A percentile compares a stretch with the other conserved stretches of the same genome.
phyloP scores from a whole-genome alignment of 805 yeast genomes.

The Cyberlindnera japonica region DNA sequence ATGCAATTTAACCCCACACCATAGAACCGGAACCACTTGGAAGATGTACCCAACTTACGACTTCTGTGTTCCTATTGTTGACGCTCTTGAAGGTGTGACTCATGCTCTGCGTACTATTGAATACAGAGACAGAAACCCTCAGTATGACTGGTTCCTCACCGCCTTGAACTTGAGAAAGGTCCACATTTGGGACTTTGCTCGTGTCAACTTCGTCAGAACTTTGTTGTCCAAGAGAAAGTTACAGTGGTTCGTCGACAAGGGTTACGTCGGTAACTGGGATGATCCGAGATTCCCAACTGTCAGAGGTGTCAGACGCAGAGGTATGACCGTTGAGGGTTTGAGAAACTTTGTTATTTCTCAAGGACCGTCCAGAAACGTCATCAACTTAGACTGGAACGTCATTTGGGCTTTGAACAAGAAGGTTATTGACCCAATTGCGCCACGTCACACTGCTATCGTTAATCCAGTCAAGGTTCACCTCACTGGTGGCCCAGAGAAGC shows the following conservation, averaged over 20 bases:
- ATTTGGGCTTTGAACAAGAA: slow-evolving; percentile 98
- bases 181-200: slow-evolving; percentile 96
- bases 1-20: slow-evolving; percentile 96
- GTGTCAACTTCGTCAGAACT: slow-evolving; percentile 96
- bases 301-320: slow-evolving; percentile 98
- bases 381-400: slow-evolving; percentile 95
- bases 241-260: slow-evolving; percentile 98
- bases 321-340: slow-evolving; percentile 98
- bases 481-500: slow-evolving; percentile 62
- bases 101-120: slow-evolving; percentile 98
- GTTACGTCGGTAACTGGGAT: slow-evolving; percentile 86
- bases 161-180: slow-evolving; percentile 84
- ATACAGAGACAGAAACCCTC: slow-evolving; percentile 98
- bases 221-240: slow-evolving; percentile 93
- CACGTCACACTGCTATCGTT: slow-evolving; percentile 86
- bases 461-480: slow-evolving; percentile 70
- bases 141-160: slow-evolving; percentile 92
- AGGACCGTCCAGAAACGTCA: slow-evolving; percentile 97
- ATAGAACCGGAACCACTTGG: slow-evolving; percentile 91
- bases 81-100: slow-evolving; percentile 93
- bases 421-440: slow-evolving; percentile 94
- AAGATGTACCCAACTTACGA: slow-evolving; percentile 98
- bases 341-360: slow-evolving; percentile 89
- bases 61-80: slow-evolving; percentile 97
- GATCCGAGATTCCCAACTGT: slow-evolving; percentile 99